Conservation (phyloP, 1,284 basidiomycete genomes). For the Ustilago sp. region DNA sequence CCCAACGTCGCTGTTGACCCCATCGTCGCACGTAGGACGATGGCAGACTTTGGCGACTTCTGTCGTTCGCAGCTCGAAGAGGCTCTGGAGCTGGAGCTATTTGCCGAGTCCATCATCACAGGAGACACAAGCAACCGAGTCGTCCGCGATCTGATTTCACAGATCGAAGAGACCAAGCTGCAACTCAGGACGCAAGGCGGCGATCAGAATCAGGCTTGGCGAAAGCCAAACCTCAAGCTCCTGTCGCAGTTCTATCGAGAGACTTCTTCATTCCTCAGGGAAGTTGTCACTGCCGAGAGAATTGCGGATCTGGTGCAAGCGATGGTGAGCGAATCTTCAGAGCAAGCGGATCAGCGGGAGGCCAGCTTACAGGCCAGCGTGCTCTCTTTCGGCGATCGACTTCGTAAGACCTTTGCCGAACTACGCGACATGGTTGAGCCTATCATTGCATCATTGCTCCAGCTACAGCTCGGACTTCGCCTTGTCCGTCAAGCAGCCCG, state of each 20-base stretch:
- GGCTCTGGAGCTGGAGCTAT: conserved; percentile 75
- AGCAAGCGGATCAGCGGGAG: conserved; percentile 58
- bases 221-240: conserved; percentile 73
- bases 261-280: conserved; percentile 70
- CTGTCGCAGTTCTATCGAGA: conserved; percentile 86
- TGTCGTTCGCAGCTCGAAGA: conserved; percentile 71
- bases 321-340: conserved; percentile 25
- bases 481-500: conserved; percentile 69
- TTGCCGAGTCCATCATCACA: conserved; percentile 76
- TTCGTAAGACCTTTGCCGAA: conserved; percentile 70
- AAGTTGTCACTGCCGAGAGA: conserved; percentile 52
- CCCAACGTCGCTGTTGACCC: conserved; percentile 91
- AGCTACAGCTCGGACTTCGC: conserved; percentile 82
- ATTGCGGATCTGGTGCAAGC: conserved; percentile 64
- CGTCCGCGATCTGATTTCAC: conserved; percentile 54
- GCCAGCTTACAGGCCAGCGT: conserved; percentile 68
- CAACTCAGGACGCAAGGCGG: conserved; percentile 25
- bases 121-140: conserved; percentile 76
- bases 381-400: conserved; percentile 71
- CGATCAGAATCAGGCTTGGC: conserved; percentile 30
- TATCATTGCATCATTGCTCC: conserved; percentile 76
- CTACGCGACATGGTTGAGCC: conserved; percentile 80
- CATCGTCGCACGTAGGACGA: conserved; percentile 77
- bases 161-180: conserved; percentile 22
- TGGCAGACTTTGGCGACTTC: conserved; percentile 72